These are phyloP conservation scores for Proliferodiscus dingleyae DNA, from an alignment of 2,329 filamentous ascomycete genomes.

Conservation along the genomic window DNA sequence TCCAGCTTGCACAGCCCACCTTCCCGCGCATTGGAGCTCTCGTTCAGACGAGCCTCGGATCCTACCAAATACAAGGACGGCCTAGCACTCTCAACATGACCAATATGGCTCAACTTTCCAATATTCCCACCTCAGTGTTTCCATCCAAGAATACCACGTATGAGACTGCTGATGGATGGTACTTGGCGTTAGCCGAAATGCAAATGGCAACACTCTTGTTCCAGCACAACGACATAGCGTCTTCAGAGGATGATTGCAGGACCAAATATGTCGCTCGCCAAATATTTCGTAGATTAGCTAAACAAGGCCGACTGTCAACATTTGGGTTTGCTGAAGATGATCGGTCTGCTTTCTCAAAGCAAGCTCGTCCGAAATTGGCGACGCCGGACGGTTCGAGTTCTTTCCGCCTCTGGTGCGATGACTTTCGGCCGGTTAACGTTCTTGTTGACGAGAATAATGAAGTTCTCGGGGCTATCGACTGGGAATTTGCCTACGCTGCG, in stretches of 20 bases:
- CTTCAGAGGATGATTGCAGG: conserved; percentile 35
- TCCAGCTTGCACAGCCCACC: conserved; percentile 7
- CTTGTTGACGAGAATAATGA: conserved; percentile 29
- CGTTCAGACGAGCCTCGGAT: conserved; percentile 2
- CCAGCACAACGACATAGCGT: conserved; percentile 36
- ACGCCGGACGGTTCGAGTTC: conserved; percentile 19
- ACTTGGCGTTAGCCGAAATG: conserved; percentile 13
- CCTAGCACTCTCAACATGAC: conserved; percentile 13
- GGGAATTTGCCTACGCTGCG: background rate
- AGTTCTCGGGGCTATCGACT: background rate
- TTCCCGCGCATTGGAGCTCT: conserved; percentile 12
- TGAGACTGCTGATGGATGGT: conserved; percentile 8
- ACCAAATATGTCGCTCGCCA: conserved; percentile 39
- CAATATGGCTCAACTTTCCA: conserved; percentile 10
- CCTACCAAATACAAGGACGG: conserved; percentile 5
- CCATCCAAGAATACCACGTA: conserved; percentile 4
- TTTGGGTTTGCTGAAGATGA: conserved; percentile 17
- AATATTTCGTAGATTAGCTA: conserved; percentile 35
- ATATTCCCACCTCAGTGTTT: conserved; percentile 7
- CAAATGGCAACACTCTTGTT: conserved; percentile 38
- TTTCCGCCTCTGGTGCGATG: conserved; percentile 31
- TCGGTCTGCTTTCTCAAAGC: conserved; percentile 28
- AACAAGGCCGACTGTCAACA: conserved; percentile 10
- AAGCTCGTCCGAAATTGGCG: background rate
- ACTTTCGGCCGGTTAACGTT: conserved; percentile 32